phyloP scores from a whole-genome alignment of 208 protist species.

The Trypanosoma congolense region DNA sequence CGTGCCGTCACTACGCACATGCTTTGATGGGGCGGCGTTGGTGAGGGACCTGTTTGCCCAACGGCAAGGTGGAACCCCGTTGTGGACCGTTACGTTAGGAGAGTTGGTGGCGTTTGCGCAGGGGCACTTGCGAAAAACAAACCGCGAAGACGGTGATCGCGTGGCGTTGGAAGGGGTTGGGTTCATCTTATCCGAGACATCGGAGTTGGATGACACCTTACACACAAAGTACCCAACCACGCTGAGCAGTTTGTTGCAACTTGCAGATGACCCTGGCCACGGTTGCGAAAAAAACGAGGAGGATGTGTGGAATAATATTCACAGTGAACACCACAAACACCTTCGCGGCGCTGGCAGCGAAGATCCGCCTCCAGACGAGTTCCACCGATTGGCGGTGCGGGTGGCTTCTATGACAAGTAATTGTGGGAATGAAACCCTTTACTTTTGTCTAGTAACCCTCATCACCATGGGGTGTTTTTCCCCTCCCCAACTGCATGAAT shows the following conservation, averaged over 20 bases:
- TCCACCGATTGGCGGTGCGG: not conserved
- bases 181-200: not conserved
- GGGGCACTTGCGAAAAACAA: not conserved
- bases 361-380: not conserved
- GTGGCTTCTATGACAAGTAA: not conserved
- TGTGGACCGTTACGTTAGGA: slow-evolving; percentile 12
- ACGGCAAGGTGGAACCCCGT: slow-evolving; percentile 1
- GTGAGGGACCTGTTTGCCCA: slow-evolving; percentile 12
- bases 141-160: not conserved
- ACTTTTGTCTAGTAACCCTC: not conserved
- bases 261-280: not conserved
- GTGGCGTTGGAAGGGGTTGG: not conserved
- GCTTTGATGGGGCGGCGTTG: not conserved
- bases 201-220: not conserved
- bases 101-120: slow-evolving; percentile 7
- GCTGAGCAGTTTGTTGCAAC: not conserved
- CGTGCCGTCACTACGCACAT: not conserved
- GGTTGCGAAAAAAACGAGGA: not conserved
- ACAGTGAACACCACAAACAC: not conserved
- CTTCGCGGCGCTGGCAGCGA: not conserved
- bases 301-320: too few species aligned
- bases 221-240: not conserved
- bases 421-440: not conserved
- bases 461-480: not conserved
- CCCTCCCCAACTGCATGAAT: not conserved